Base-by-base conservation (phyloP, 352 stramenopile genomes). In the Phytopythium mirpurense region DNA sequence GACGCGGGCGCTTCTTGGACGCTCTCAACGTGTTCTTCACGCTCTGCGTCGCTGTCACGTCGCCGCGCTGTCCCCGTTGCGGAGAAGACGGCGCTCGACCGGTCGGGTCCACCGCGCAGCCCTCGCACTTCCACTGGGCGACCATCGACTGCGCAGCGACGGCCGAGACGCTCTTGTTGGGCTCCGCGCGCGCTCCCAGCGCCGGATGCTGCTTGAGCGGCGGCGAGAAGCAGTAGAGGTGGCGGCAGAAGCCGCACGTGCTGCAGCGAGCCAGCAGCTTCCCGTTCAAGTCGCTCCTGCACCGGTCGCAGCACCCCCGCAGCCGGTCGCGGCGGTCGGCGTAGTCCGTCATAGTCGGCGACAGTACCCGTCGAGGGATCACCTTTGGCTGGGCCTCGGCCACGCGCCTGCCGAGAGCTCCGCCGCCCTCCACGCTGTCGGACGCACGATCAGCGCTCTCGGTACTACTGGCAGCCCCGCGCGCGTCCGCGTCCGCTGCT, bases 141-240 rank as follows among this genome's bases (percentile, higher is more conserved):
- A 52, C 37, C 19, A 52, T 23, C 23, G 31, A 10, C 21, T 40
- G 29, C 8, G 46, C 46, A 41, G 16, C n/a, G 3, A n/a, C 32
- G n/a, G 46, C 29, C 7, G 29, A 31, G 31, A 52, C 34, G 7
- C 27, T 7, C 19, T 31, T 29, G n/a, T 32, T 40, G 1, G 34
- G 19, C n/a, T n/a, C 45, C 10, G 31, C 10, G 5, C 34, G 11
- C 78, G 67, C 31, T 21, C 38, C 44, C 23, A 35, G 26, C 12
- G 63, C 73, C 5, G 77, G 79, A 31, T 90, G 77, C 24, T 90
- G 70, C 51, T 75, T 74, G 16, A 84, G 61, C 36, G 77, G 74
- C 5, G 79, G 79, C 12, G 64, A 61, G 19, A 88, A 90, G 47
- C 79, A 90, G 51, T 87, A 90, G 15, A 88, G 53, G 51, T 88